These are phyloP conservation scores for Aureobasidium sp. DNA, from an alignment of 2,329 filamentous ascomycete species.

Conservation along the genomic window DNA sequence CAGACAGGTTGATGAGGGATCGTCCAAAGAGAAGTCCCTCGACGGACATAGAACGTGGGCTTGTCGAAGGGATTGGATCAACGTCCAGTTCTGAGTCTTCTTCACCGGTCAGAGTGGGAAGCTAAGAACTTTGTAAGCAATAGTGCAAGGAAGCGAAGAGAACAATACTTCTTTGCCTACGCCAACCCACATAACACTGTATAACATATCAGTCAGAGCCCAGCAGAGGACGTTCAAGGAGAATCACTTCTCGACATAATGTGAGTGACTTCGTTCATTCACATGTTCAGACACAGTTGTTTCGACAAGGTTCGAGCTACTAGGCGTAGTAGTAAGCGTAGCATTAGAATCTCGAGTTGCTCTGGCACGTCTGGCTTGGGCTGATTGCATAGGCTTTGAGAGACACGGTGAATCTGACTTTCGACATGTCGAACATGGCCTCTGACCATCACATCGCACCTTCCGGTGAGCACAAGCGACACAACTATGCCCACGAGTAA, in stretches of 20 bases:
- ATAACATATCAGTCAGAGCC: not conserved
- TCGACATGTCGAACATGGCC: conserved; percentile 30
- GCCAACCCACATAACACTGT: conserved; percentile 15
- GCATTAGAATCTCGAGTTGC: not conserved
- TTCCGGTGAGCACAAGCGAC: conserved; percentile 29
- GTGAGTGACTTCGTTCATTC: conserved; percentile 28
- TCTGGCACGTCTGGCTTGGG: conserved; percentile 33
- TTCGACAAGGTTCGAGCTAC: not conserved
- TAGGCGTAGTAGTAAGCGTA: not conserved
- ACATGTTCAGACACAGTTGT: not conserved
- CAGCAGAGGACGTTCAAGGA: not conserved
- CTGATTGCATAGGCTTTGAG: conserved; percentile 33
- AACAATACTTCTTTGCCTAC: conserved; percentile 23
- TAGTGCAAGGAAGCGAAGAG: conserved; percentile 15
- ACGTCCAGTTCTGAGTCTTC: not conserved
- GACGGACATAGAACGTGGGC: conserved; percentile 18
- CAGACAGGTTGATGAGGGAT: not conserved
- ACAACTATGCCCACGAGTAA: conserved; percentile 20
- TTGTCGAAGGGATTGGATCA: conserved; percentile 16
- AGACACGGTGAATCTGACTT: conserved; percentile 31
- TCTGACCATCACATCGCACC: conserved; percentile 32
- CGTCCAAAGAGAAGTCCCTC: conserved; percentile 1
- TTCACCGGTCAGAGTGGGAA: not conserved
- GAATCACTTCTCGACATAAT: conserved; percentile 35
- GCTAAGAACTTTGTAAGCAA: conserved; percentile 1